phyloP scores from a whole-genome alignment of 2,329 filamentous ascomycete species.

The Fusarium sp. region DNA sequence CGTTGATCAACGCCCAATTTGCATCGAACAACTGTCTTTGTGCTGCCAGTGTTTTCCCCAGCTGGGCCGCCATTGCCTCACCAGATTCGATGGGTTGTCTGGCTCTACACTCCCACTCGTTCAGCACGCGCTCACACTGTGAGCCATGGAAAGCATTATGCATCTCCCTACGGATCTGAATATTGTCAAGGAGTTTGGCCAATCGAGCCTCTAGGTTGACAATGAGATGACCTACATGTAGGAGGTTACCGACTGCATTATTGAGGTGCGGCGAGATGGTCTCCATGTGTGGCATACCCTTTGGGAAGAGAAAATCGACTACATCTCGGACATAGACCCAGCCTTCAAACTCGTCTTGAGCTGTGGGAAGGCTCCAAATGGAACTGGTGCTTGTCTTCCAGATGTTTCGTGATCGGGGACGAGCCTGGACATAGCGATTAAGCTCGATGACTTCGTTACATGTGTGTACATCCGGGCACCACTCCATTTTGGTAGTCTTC shows the following conservation, averaged over 20 bases:
- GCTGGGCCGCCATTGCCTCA: background rate
- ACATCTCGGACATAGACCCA: constrained; percentile 3
- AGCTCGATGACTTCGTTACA: constrained; percentile 25
- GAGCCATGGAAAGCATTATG: constrained; percentile 22
- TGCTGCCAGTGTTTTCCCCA: background rate
- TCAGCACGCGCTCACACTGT: constrained; percentile 33
- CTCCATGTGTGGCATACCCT: constrained; percentile 2
- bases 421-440: constrained; percentile 39
- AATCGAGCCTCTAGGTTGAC: background rate
- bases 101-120: constrained; percentile 28
- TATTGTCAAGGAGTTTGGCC: background rate
- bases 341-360: background rate
- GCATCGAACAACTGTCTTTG: constrained; percentile 19
- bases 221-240: constrained; percentile 18
- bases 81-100: constrained; percentile 10
- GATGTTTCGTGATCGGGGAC: background rate
- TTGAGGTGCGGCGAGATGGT: background rate
- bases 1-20: constrained; percentile 11
- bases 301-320: constrained; percentile 13
- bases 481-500: constrained; percentile 20
- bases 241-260: constrained; percentile 10
- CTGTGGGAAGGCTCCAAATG: background rate
- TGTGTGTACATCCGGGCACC: constrained; percentile 26
- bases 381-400: constrained; percentile 5
- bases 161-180: background rate